Base-by-base conservation (phyloP, 441 rosid species). In the Gossypium gossypioides region DNA sequence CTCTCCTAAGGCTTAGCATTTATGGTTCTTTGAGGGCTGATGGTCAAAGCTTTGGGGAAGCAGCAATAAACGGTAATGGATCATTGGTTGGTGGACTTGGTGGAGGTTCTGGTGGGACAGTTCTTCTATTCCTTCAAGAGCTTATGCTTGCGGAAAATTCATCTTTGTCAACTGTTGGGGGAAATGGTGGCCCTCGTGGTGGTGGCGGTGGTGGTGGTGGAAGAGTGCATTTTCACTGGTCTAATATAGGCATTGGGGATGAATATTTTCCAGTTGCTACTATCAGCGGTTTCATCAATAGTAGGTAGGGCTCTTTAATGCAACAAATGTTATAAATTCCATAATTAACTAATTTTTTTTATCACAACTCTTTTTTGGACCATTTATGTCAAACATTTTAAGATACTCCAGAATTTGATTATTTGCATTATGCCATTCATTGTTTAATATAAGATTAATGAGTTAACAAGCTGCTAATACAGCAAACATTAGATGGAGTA, bases 131-230 rank as follows among this genome's bases (percentile, higher is more conserved):
- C 84, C 93, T 96, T 80, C 96, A 90, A 76, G 86, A 81, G 85
- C 88, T 92, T 75, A 72, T 81, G 74, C 88, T 96, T 68, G 87
- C 84, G 27, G 86, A 80, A 71, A 85, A 83, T 78, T 90, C 99
- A 34, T 80, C 82, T 77, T 79, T 96, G 74, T 88, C 97, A 83
- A 86, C 78, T 83, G 74, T 67, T 66, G 99, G 99, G 72, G 99
- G 99, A 21, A 83, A 81, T 71, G 99, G 99, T 64, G 89, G 98
- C 32, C 87, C 81, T 58, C 86, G 81, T 69, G 99, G 99, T 15
- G 99, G 97, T 29, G 99, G 99, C 18, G 99, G 99, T 0, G 99
- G 99, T 46, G 99, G 99, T 18, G 98, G 99, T 65, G 99, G 99
- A 61, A 91, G 99, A 81, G 88, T 91, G 83, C 99, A 96, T 85